Evolutionary conservation across 331 rosid species (phyloP), one percentile per base, ranked within the genome.

Genomic region (Rosa hybrid): DNA sequence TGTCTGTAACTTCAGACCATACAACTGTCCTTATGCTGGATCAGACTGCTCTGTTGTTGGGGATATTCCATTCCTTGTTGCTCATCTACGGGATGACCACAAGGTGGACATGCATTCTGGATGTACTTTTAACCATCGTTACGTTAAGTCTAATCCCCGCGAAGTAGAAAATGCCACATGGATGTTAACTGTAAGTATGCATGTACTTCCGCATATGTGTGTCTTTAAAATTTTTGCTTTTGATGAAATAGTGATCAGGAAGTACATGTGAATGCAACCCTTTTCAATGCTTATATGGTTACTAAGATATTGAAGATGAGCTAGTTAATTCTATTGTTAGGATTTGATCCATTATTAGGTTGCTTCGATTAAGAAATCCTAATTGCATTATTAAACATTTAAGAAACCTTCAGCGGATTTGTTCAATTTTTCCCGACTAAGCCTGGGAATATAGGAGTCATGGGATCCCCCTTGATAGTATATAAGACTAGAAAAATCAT

Each of bases 141-240:
- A 89, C 64, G 96, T 91, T 45, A 91, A 91, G 85, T 86, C 96
- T 53, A 88, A 91, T 88, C 94, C 96, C 57, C 77, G 80, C 42
- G 96, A 91, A 91, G 96, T 91, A 56, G 96, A 91, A 84, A 91
- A 91, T 85, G 96, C 96, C 72, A 91, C 96, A 1, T 91, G 96
- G 96, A 91, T 91, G 96, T 77, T 91, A 79, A 91, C 96, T 68
- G 96, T 91, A 86, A 88, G 92, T 85, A 49, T 62, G 16, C 54
- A 7, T 73, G 20, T 79, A 45, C 30, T 45, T 60, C 49, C 60
- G 21, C 49, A 39, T 46, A n/a, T 68, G 27, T 7, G 12, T 67
- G 14, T 38, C 20, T 42, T 2, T 0, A 4, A 9, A 48, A 45
- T 4, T 77, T 5, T 50, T 25, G 12, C 74, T 64, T 59, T 21